phyloP scores from a whole-genome alignment of 2,329 filamentous ascomycete genomes.

The Scedosporium boydii region DNA sequence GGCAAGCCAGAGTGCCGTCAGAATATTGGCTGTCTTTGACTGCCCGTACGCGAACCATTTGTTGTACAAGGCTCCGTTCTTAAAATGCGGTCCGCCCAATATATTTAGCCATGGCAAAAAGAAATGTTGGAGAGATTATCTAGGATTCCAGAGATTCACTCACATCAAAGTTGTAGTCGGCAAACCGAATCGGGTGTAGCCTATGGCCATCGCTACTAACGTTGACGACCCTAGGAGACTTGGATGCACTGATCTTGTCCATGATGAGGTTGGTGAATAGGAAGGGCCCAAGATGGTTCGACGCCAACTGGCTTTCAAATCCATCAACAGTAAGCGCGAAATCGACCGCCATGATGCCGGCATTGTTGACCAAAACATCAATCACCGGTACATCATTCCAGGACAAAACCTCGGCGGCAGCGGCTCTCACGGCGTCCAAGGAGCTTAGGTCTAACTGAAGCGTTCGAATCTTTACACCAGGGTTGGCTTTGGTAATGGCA shows the following conservation, averaged over 20 bases:
- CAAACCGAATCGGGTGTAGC: slow-evolving; percentile 29
- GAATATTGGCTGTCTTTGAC: slow-evolving; percentile 27
- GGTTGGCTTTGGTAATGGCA: slow-evolving; percentile 20
- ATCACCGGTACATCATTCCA: slow-evolving; percentile 23
- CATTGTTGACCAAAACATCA: slow-evolving; percentile 33
- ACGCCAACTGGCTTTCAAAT: slow-evolving; percentile 26
- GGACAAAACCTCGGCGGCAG: slow-evolving; percentile 24
- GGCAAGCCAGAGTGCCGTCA: slow-evolving; percentile 21
- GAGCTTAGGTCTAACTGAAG: slow-evolving; percentile 31
- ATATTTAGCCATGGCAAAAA: too few species aligned
- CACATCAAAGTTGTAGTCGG: slow-evolving; percentile 33
- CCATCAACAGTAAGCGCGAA: slow-evolving; percentile 24
- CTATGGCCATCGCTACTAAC: slow-evolving; percentile 34
- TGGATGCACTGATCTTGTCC: slow-evolving; percentile 17
- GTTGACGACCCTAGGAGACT: slow-evolving; percentile 27
- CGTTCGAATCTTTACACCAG: slow-evolving; percentile 21
- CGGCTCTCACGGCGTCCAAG: slow-evolving; percentile 25
- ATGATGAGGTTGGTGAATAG: slow-evolving; percentile 28
- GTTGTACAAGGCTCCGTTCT: neutral
- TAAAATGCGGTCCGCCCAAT: neutral
- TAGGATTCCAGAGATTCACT: neutral
- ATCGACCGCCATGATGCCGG: slow-evolving; percentile 29
- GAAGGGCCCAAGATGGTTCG: slow-evolving; percentile 29
- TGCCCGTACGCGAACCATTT: slow-evolving; percentile 27
- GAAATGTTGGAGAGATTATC: too few species aligned